Base-by-base conservation (phyloP, 2,329 filamentous ascomycete genomes). In the Stromatinia cepivora region DNA sequence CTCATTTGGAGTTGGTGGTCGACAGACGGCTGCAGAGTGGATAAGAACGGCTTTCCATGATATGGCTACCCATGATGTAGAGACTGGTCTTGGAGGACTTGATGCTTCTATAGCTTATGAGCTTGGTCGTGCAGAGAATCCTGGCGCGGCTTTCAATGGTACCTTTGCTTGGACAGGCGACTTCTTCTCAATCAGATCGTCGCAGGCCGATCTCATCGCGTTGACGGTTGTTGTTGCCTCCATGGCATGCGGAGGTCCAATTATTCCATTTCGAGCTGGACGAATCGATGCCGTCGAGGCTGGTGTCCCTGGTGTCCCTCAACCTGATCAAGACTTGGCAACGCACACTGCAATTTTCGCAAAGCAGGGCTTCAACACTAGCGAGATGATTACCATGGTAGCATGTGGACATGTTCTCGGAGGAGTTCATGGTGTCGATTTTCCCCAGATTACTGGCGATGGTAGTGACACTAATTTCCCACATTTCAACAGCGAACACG, bases 11-110 rank as follows among this genome's bases (percentile, higher is more conserved):
- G 61, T 46, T 8, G 9, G 13, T 22, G 34, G 48, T 4, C 61
- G 46, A 15, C 46, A 72, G 52, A 71, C 71, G 6, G 70, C 75
- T 20, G 86, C 86, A 7, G 85, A 88, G 76, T 89, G 87, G 87
- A 78, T 89, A 48, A 81, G 87, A 45, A 82, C 84, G 8, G 86
- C 83, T 31, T 89, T 89, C 71, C 87, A 88, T 77, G 87, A 89
- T 75, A 85, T 87, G 81, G 81, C 85, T 6, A 86, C 86, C 2
- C 83, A 80, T 36, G 86, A 85, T 73, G 76, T 73, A 8, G 59
- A 67, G 2, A 66, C 52, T 34, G 64, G 54, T 4, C 66, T 46
- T 1, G 87, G 87, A 52, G 87, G 87, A 1, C 69, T 89, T 34
- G 87, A 90, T 73, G 87, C 79, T 17, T 72, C 70, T 42, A 67